Base-by-base conservation (phyloP, 2,329 filamentous ascomycete genomes). In the Botrytis fabae region DNA sequence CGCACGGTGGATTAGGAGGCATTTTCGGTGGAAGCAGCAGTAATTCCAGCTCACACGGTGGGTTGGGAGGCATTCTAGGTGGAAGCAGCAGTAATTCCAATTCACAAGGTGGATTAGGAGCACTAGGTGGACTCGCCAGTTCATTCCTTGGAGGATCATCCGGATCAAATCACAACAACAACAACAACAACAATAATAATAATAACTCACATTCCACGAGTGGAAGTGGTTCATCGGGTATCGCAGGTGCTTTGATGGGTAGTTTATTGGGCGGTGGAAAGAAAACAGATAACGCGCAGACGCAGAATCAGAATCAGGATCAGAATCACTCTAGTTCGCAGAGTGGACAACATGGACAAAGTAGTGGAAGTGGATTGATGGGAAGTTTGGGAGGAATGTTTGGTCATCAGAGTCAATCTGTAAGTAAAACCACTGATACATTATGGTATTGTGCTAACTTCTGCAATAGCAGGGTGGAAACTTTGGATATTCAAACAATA, bases 401-500 rank as follows among this genome's bases (percentile, higher is more conserved):
- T 73, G 78, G 78, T 22, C 75, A 78, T 74, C 66, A 70, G 32
- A 69, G 74, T 60, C 74, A 74, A 73, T 73, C 75, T 70, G 78
- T 79, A 75, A 61, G 75, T 74, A 38, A 9, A 54, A 14, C 20
- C 20, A 32, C 46, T 25, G 7, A 5, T 18, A 32, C 20, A 2
- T 12, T 46, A 20, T n/a, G n/a, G 25, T 35, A n/a, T 65, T 48
- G 25, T 78, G 82, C 71, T 74, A 65, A 75, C 46, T 22, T 48
- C 62, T 69, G 22, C 44, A 66, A 57, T 48, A 79, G 74, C 74
- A 80, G 74, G 83, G 83, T 74, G 85, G 89, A 75, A 88, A 86
- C 78, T 93, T 88, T 79, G 91, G 90, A 46, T 92, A 92, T 80
- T 89, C 88, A 35, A 87, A 87, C 77, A 81, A 84, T 35, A 75